Evolutionary conservation across 2,329 filamentous ascomycete species (phyloP).

Genomic region (Pestalotiopsis fici): DNA sequence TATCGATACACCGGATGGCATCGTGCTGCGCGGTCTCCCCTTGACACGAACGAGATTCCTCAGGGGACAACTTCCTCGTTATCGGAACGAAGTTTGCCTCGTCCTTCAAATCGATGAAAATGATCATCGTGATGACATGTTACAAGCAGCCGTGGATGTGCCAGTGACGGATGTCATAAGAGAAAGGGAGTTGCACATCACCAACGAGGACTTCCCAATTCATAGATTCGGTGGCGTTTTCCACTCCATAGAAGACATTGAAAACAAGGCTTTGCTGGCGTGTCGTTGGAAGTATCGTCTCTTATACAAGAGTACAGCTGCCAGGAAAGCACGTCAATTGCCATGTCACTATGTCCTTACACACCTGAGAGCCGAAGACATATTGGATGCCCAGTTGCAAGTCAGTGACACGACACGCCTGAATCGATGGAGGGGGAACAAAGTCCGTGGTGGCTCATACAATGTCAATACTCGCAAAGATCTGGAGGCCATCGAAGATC

Average conservation of each 20-base stretch:
- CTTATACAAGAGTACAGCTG: slow-evolving; percentile 23
- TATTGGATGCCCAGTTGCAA: slow-evolving; percentile 18
- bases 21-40: slow-evolving; percentile 27
- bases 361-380: slow-evolving; percentile 26
- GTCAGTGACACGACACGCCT: slow-evolving; percentile 10
- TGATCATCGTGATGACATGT: slow-evolving; percentile 20
- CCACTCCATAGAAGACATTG: slow-evolving; percentile 20
- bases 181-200: slow-evolving; percentile 28
- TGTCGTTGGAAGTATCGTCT: slow-evolving; percentile 36
- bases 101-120: slow-evolving; percentile 26
- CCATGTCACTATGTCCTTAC: slow-evolving; percentile 21
- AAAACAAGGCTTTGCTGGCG: slow-evolving; percentile 30
- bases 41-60: slow-evolving; percentile 27
- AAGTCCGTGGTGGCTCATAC: slow-evolving; percentile 24
- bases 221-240: slow-evolving; percentile 18
- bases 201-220: slow-evolving; percentile 32
- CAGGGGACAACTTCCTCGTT: slow-evolving; percentile 24
- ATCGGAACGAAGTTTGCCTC: slow-evolving; percentile 29
- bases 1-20: slow-evolving; percentile 13
- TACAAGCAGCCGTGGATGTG: slow-evolving; percentile 28
- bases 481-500: slow-evolving; percentile 3
- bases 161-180: slow-evolving; percentile 19
- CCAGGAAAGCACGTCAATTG: slow-evolving; percentile 21
- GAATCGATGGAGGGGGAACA: slow-evolving; percentile 24
- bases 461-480: slow-evolving; percentile 20